A percentile compares a stretch with the other conserved stretches of the same genome.
Conservation (phyloP, 345 rosid species). For the Angophora floribunda region DNA sequence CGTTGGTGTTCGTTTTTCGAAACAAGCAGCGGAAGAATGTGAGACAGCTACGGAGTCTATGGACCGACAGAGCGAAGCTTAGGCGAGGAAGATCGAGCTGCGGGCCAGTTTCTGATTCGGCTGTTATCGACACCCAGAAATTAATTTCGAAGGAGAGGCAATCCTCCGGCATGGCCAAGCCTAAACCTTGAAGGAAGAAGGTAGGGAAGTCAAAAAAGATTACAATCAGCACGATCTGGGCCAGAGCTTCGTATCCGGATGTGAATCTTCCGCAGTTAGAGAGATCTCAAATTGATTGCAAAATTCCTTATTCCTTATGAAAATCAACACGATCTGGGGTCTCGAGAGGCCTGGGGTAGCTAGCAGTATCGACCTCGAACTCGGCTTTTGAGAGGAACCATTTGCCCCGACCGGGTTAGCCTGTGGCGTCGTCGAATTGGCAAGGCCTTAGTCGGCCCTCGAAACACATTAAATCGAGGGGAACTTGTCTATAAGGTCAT, state of each 20-base stretch:
- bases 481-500: background rate
- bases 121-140: background rate
- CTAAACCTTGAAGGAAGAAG: background rate
- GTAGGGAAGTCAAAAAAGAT: no score
- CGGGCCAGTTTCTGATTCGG: background rate
- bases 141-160: background rate
- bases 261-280: background rate
- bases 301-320: background rate
- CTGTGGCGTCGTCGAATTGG: background rate
- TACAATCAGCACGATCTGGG: background rate
- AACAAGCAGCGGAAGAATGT: no score
- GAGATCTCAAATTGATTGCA: background rate
- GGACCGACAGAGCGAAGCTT: no score
- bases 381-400: background rate
- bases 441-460: background rate
- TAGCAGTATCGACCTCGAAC: background rate
- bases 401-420: background rate
- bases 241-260: background rate
- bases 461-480: background rate
- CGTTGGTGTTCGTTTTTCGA: no score
- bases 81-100: background rate
- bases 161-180: background rate
- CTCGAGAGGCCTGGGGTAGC: no score
- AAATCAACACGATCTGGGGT: no score
- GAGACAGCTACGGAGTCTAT: no score